These are phyloP conservation scores for Leptographium wingfieldii DNA, from an alignment of 2,329 filamentous ascomycete genomes.

Conservation along the genomic window DNA sequence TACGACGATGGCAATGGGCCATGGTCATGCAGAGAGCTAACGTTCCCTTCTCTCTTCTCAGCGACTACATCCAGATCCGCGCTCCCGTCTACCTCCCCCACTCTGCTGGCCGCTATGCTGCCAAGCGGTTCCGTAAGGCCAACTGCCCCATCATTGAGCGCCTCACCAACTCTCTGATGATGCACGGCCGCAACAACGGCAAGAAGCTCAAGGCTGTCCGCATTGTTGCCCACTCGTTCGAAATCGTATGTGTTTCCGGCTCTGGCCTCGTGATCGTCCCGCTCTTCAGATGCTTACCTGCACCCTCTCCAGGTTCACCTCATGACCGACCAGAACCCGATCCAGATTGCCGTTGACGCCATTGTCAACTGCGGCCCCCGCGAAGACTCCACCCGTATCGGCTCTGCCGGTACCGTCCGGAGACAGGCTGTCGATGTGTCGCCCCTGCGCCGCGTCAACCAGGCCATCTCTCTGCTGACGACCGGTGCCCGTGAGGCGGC, in stretches of 20 bases:
- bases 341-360: slow-evolving; percentile 98
- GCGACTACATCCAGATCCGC: slow-evolving; percentile 99
- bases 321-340: slow-evolving; percentile 99
- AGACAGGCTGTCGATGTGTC: slow-evolving; percentile 99
- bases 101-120: slow-evolving; percentile 95
- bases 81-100: slow-evolving; percentile 98
- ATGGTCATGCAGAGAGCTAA: neutral
- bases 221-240: slow-evolving; percentile 97
- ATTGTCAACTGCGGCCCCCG: slow-evolving; percentile 99
- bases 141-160: slow-evolving; percentile 99
- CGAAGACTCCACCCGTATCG: slow-evolving; percentile 99
- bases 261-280: no score
- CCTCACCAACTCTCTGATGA: slow-evolving; percentile 99
- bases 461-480: slow-evolving; percentile 97
- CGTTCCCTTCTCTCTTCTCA: slow-evolving; percentile 25
- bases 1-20: no score
- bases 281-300: neutral
- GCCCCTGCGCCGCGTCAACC: slow-evolving; percentile 98
- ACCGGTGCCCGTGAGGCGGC: slow-evolving; percentile 96
- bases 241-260: slow-evolving; percentile 58
- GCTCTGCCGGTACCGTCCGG: slow-evolving; percentile 98
- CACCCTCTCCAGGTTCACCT: slow-evolving; percentile 71
- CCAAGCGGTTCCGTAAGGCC: slow-evolving; percentile 99
- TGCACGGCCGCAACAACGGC: slow-evolving; percentile 99
- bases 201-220: slow-evolving; percentile 99